Evolutionary conservation across 495 filamentous ascomycete genomes (phyloP), one percentile per base, ranked within the genome.

Genomic region (Hypoxylon fragiforme): DNA sequence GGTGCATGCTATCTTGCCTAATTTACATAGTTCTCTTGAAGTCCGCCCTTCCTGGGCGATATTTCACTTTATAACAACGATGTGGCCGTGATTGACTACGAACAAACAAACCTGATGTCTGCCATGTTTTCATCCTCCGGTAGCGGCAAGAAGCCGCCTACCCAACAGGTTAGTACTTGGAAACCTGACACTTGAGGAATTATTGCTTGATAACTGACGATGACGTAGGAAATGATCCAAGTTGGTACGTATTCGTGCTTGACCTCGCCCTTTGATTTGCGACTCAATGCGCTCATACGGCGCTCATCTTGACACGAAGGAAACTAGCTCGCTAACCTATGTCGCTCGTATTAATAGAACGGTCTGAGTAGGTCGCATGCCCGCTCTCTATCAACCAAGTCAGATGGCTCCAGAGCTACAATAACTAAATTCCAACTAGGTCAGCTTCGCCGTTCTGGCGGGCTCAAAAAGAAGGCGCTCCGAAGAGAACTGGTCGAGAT

Each of bases 161-260:
- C 57, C 38, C 82, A 85, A 50, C 87, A 91, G 85, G 89, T 91
- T 70, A 69, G 82, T 70, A 34, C 49, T 44, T 22, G 26, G 34
- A 48, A 24, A 34, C 19, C 38, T 37, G n/a, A n/a, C n/a, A 30
- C 31, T 39, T 40, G 20, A 38, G 36, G 18, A 11, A 30, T 21
- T 15, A 34, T 13, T 43, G 15, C 34, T 43, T 48, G 41, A 50
- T 47, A 46, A 36, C 66, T 64, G 56, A 69, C 70, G 3, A 67
- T 70, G 62, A 71, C 61, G 50, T 63, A 97, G 92, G 92, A 98
- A 83, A 98, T 98, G 94, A 89, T 96, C 57, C 92, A 98, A 86
- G 91, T 98, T 80, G 94, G 94, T 97, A 83, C 64, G 75, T 70
- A 31, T 6, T 24, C 8, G 14, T 35, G 32, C 68, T 77, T 49